Percentiles rank a stretch among this genome's conserved stretches.
phyloP scores from a whole-genome alignment of 768 basidiomycete genomes.

The Harrya chromipes region DNA sequence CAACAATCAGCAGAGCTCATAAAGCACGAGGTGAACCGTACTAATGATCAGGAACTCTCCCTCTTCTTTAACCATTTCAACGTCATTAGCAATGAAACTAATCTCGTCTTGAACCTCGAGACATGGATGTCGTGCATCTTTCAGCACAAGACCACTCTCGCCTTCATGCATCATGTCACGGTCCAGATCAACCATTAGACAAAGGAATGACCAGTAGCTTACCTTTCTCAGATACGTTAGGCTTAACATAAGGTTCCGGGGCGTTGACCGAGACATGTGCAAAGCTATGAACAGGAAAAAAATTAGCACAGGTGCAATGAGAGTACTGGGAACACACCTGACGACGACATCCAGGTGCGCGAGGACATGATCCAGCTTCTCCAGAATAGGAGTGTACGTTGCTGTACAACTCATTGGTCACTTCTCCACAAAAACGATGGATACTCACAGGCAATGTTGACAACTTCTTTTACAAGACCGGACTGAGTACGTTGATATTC shows the following conservation, averaged over 20 bases:
- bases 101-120: constrained; percentile 95
- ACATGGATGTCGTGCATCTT: constrained; percentile 92
- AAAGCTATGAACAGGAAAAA: constrained; percentile 50
- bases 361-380: constrained; percentile 75
- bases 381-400: constrained; percentile 87
- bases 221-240: constrained; percentile 77
- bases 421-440: not conserved
- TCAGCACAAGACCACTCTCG: constrained; percentile 72
- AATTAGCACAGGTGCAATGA: not conserved
- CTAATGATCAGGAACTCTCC: constrained; percentile 97
- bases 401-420: constrained; percentile 43
- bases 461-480: constrained; percentile 86
- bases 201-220: constrained; percentile 2
- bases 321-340: constrained; percentile 48
- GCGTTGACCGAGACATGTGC: constrained; percentile 89
- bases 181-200: not conserved
- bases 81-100: constrained; percentile 92
- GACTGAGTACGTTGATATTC: constrained; percentile 76
- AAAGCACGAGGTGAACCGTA: constrained; percentile 31
- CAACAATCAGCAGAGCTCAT: not conserved
- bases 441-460: constrained; percentile 80
- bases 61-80: constrained; percentile 90
- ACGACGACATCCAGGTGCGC: constrained; percentile 91
- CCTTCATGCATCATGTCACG: constrained; percentile 41
- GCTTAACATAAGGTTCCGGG: constrained; percentile 86